Conservation (phyloP, 192 early-diverging fungal genomes). For the Kickxella alabastrina region DNA sequence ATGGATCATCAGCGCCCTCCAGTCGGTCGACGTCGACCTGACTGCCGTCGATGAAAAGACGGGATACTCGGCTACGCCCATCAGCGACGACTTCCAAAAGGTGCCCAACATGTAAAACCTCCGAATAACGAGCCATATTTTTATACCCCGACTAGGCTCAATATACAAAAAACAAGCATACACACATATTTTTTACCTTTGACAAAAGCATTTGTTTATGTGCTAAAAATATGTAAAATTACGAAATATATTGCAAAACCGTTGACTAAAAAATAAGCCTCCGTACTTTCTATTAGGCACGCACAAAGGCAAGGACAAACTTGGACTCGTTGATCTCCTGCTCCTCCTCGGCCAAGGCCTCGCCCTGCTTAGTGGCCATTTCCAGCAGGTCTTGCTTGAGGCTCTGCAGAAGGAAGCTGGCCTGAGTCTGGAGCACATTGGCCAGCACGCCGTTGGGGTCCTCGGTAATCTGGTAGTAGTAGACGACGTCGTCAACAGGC, state of each 20-base stretch:
- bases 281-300: neutral
- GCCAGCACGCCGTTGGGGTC: conserved; percentile 68
- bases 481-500: conserved; percentile 82
- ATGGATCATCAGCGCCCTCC: conserved; percentile 71
- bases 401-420: conserved; percentile 63
- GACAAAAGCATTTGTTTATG: too few species aligned
- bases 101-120: conserved; percentile 24
- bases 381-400: conserved; percentile 69
- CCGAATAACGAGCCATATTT: too few species aligned
- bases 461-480: conserved; percentile 73
- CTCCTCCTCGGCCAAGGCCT: conserved; percentile 72
- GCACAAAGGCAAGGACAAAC: conserved; percentile 66
- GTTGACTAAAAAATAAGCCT: too few species aligned
- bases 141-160: too few species aligned
- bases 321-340: conserved; percentile 72
- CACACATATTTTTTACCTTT: too few species aligned
- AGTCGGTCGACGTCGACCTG: conserved; percentile 66
- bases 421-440: conserved; percentile 67
- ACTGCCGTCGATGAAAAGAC: conserved; percentile 16
- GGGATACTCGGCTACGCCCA: conserved; percentile 33
- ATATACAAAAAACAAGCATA: too few species aligned
- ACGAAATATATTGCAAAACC: neutral
- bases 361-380: conserved; percentile 25
- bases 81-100: conserved; percentile 41
- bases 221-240: too few species aligned